Evolutionary conservation across 352 stramenopile species (phyloP).

Genomic region (Pythium grandisporangium): DNA sequence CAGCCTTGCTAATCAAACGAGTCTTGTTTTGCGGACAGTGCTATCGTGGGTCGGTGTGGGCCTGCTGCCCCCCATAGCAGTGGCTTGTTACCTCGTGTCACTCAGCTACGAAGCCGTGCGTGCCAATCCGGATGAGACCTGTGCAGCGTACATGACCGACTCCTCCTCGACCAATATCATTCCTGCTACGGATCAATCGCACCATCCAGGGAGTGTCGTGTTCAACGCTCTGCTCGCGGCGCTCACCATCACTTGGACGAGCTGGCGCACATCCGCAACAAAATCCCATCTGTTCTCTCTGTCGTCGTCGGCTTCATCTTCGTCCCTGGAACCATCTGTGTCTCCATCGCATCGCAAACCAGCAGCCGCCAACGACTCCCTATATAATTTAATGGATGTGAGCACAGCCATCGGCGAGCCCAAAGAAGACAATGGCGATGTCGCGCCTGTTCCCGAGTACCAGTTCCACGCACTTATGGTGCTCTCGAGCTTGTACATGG

Average conservation of each 20-base stretch:
- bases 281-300: slow-evolving; percentile 44
- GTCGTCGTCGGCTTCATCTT: slow-evolving; percentile 14
- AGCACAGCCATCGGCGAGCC: slow-evolving; percentile 4
- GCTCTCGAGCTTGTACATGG: slow-evolving; percentile 71
- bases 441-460: slow-evolving; percentile 34
- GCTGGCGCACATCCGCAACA: slow-evolving; percentile 56
- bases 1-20: not conserved
- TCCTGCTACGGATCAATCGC: no score
- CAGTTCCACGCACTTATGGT: slow-evolving; percentile 75
- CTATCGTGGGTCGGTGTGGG: slow-evolving; percentile 48
- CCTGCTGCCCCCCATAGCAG: slow-evolving; percentile 38
- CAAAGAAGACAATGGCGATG: slow-evolving; percentile 1
- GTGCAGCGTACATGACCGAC: slow-evolving; percentile 20
- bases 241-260: slow-evolving; percentile 48
- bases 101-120: slow-evolving; percentile 65
- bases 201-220: slow-evolving; percentile 26
- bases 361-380: no score
- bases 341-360: no score
- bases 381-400: slow-evolving; percentile 1
- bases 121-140: slow-evolving; percentile 51
- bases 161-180: slow-evolving; percentile 14
- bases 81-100: slow-evolving; percentile 54
- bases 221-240: slow-evolving; percentile 33
- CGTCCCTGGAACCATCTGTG: no score
- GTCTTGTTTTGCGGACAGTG: slow-evolving; percentile 18